Percentiles rank a stretch among this genome's conserved stretches.
These are phyloP conservation scores for Aechmea fasciata DNA, from an alignment of 176 grass and related monocot species.

Conservation along the genomic window DNA sequence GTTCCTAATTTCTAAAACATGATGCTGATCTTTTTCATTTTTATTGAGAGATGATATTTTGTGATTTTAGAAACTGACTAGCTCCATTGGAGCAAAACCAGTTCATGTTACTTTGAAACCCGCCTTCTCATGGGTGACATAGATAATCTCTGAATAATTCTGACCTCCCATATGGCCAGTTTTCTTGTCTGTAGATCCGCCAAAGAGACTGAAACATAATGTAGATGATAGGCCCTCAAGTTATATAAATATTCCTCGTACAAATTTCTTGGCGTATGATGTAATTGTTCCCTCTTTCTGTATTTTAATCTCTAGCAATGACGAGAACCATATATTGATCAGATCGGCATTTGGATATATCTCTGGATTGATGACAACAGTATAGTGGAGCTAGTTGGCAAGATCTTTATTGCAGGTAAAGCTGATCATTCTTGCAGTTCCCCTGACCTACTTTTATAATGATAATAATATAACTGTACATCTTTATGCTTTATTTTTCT, in stretches of 20 bases:
- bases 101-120: no score
- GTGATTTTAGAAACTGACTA: no score
- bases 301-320: background rate
- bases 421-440: background rate
- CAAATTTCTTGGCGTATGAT: background rate
- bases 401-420: slow-evolving; percentile 75
- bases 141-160: background rate
- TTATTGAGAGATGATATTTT: no score
- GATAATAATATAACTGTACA: background rate
- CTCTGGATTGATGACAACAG: slow-evolving; percentile 49
- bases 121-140: no score
- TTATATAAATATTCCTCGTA: background rate
- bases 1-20: background rate
- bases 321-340: slow-evolving; percentile 8
- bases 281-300: background rate
- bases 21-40: background rate
- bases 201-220: background rate
- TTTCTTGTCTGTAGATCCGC: background rate
- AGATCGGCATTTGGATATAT: slow-evolving; percentile 83
- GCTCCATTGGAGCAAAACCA: no score
- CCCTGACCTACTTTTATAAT: background rate
- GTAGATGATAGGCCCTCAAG: background rate
- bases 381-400: slow-evolving; percentile 43
- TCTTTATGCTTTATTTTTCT: slow-evolving; percentile 6
- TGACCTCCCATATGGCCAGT: background rate